Evolutionary conservation across 305 asterid species (phyloP).

Genomic region (Euphrasia arctica): DNA sequence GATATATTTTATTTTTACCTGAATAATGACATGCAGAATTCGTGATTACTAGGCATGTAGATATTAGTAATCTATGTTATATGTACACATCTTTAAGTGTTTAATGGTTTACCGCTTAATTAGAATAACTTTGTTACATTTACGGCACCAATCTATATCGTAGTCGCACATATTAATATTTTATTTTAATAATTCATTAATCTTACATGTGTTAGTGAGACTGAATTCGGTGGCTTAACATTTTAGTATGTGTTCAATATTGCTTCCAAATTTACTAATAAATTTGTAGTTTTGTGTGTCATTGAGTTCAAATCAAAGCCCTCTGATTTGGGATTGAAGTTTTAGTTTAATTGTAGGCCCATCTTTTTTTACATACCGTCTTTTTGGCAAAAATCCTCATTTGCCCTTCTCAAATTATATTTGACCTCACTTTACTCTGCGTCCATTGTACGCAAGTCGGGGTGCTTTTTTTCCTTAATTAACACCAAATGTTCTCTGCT

Average conservation of each 20-base stretch:
- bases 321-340: neutral
- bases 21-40: neutral
- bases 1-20: constrained; percentile 9
- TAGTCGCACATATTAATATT: neutral
- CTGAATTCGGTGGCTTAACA: neutral
- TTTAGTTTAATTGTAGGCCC: constrained; percentile 16
- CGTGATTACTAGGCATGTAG: neutral
- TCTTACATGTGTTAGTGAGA: constrained; percentile 1
- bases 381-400: neutral
- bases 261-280: constrained; percentile 2
- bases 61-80: constrained; percentile 11
- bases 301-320: constrained; percentile 1
- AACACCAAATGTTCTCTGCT: constrained; percentile 2
- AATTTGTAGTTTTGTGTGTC: constrained; percentile 13
- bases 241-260: constrained; percentile 5
- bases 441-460: neutral
- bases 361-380: neutral
- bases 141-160: constrained; percentile 15
- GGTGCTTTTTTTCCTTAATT: constrained; percentile 13
- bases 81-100: constrained; percentile 4
- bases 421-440: neutral
- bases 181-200: constrained; percentile 1
- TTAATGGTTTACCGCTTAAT: constrained; percentile 5
- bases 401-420: constrained; percentile 13
- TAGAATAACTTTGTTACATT: neutral